Evolutionary conservation across 2,329 filamentous ascomycete species (phyloP).

Genomic region (Cyanodermella asteris): DNA sequence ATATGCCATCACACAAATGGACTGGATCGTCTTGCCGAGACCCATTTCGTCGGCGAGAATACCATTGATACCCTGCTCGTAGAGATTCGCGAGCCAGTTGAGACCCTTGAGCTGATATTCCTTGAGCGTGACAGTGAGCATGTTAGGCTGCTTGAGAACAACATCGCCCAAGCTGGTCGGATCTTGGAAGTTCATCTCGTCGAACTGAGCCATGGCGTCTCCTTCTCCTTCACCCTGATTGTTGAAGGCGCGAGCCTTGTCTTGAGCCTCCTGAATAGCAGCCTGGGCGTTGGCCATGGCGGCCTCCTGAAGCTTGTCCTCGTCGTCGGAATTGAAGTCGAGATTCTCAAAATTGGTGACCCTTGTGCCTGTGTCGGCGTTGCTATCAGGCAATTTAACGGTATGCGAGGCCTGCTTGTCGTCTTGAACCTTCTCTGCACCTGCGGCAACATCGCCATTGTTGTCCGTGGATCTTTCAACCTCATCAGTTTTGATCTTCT

Average conservation of each 20-base stretch:
- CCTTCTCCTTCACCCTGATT: constrained; percentile 43
- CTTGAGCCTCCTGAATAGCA: constrained; percentile 82
- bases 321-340: constrained; percentile 89
- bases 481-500: constrained; percentile 96
- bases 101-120: constrained; percentile 98
- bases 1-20: constrained; percentile 97
- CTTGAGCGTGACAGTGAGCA: constrained; percentile 84
- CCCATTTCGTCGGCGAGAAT: constrained; percentile 99
- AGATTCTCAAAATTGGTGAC: constrained; percentile 88
- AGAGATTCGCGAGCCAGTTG: constrained; percentile 96
- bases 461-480: constrained; percentile 76
- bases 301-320: constrained; percentile 55
- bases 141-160: constrained; percentile 80
- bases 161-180: constrained; percentile 86
- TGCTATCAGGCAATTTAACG: constrained; percentile 25
- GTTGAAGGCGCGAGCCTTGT: constrained; percentile 85
- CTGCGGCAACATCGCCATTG: constrained; percentile 46
- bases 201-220: constrained; percentile 45
- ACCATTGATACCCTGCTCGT: constrained; percentile 98
- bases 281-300: constrained; percentile 92
- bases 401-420: constrained; percentile 18
- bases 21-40: constrained; percentile 96
- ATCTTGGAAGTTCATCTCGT: constrained; percentile 99
- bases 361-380: constrained; percentile 35
- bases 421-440: constrained; percentile 13